Percentiles rank a stretch among this genome's conserved stretches.
Evolutionary conservation across 495 filamentous ascomycete species (phyloP).

Genomic region (Friedmanniomyces simplex): DNA sequence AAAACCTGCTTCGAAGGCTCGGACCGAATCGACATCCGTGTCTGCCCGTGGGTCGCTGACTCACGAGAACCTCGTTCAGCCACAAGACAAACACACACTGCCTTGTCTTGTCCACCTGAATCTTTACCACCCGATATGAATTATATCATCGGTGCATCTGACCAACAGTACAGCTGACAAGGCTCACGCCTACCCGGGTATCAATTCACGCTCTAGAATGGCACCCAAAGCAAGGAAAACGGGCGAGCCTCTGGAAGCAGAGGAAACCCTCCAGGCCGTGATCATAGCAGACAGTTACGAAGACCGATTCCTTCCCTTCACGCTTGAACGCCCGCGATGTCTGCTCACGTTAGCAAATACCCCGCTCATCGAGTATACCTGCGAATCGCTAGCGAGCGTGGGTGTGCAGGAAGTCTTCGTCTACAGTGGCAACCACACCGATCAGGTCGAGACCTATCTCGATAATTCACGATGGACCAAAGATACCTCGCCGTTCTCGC

Average conservation of each 20-base stretch:
- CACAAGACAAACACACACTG: not conserved
- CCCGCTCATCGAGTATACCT: slow-evolving; percentile 92
- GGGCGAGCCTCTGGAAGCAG: slow-evolving; percentile 53
- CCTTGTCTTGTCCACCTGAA: too few species aligned
- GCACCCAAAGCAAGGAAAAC: slow-evolving; percentile 48
- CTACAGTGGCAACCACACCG: slow-evolving; percentile 83
- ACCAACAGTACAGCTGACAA: too few species aligned
- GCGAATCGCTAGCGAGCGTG: slow-evolving; percentile 90
- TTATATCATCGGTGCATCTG: too few species aligned
- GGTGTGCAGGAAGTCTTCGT: slow-evolving; percentile 87
- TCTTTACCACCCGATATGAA: too few species aligned
- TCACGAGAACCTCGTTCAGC: not conserved
- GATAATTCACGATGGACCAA: slow-evolving; percentile 57
- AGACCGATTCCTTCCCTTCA: slow-evolving; percentile 81
- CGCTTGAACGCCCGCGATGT: slow-evolving; percentile 80
- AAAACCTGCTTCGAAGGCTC: too few species aligned
- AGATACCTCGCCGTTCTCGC: slow-evolving; percentile 68
- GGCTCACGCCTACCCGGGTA: too few species aligned
- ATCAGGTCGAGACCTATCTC: slow-evolving; percentile 80
- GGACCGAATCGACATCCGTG: too few species aligned
- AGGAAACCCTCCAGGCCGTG: slow-evolving; percentile 84
- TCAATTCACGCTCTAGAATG: too few species aligned
- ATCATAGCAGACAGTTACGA: slow-evolving; percentile 92
- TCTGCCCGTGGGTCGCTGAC: too few species aligned
- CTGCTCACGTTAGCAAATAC: slow-evolving; percentile 87